Percentiles rank a stretch among this genome's conserved stretches.
These are phyloP conservation scores for Strigomonas galati DNA, from an alignment of 208 protist genomes.

Conservation along the genomic window DNA sequence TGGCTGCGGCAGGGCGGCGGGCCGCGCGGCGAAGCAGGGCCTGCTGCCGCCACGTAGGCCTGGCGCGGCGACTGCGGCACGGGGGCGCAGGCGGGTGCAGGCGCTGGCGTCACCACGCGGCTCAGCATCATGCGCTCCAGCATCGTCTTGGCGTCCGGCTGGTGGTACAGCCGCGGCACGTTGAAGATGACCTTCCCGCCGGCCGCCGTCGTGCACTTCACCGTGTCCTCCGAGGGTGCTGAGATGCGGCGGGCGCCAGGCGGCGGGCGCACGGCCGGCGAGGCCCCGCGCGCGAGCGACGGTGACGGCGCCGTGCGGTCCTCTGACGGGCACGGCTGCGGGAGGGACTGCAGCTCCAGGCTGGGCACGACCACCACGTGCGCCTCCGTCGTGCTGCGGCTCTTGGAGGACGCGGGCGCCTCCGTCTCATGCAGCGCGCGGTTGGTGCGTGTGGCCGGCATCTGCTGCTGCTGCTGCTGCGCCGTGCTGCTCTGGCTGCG, in stretches of 20 bases:
- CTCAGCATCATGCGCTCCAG: background rate
- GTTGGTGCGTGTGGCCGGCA: background rate
- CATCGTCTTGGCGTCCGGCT: background rate
- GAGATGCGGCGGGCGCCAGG: constrained; percentile 9
- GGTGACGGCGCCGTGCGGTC: background rate
- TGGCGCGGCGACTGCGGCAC: too few species aligned
- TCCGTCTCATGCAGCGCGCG: background rate
- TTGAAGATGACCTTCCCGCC: background rate
- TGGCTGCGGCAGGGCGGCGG: background rate
- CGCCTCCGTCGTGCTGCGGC: constrained; percentile 4
- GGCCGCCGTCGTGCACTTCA: background rate
- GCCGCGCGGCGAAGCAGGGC: background rate
- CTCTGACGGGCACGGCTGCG: background rate
- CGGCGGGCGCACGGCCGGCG: constrained; percentile 17
- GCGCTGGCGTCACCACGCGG: background rate
- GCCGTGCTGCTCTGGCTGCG: background rate
- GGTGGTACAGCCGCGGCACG: background rate
- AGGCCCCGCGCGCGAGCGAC: constrained; percentile 7
- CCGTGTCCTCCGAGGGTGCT: background rate
- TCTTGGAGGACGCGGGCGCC: background rate
- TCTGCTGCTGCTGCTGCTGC: background rate
- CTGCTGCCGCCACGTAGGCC: background rate
- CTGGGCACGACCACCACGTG: background rate
- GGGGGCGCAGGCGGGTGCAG: background rate
- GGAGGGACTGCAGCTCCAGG: background rate